Conservation (phyloP, 768 basidiomycete species). For the Lactarius akahatsu region DNA sequence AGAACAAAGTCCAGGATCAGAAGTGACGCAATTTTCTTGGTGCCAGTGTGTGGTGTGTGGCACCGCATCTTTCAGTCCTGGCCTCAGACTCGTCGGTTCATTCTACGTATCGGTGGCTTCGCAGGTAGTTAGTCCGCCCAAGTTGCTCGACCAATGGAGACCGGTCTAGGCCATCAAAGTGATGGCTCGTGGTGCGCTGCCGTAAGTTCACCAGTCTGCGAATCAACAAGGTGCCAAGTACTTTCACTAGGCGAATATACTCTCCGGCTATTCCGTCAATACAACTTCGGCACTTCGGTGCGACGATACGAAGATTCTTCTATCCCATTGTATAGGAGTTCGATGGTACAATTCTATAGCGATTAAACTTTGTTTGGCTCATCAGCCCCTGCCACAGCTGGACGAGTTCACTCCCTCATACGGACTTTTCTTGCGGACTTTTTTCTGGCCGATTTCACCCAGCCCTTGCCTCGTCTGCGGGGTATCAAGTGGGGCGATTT, state of each 20-base stretch:
- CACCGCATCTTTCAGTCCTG: constrained; percentile 37
- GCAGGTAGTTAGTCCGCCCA: constrained; percentile 13
- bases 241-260: background rate
- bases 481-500: background rate
- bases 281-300: background rate
- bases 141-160: constrained; percentile 7
- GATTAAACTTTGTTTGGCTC: background rate
- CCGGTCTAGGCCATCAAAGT: constrained; percentile 4
- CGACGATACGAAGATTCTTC: background rate
- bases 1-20: no score
- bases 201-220: background rate
- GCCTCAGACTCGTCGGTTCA: constrained; percentile 35
- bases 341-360: background rate
- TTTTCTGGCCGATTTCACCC: background rate
- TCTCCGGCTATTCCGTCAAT: background rate
- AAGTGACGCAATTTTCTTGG: constrained; percentile 39
- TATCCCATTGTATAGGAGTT: background rate
- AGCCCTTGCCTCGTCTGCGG: background rate
- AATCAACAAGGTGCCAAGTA: background rate
- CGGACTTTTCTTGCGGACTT: background rate
- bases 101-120: constrained; percentile 33
- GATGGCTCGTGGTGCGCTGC: background rate
- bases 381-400: background rate
- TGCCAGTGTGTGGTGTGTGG: constrained; percentile 39
- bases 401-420: background rate